phyloP scores from a whole-genome alignment of 2,329 filamentous ascomycete genomes.

The Fusarium redolens region DNA sequence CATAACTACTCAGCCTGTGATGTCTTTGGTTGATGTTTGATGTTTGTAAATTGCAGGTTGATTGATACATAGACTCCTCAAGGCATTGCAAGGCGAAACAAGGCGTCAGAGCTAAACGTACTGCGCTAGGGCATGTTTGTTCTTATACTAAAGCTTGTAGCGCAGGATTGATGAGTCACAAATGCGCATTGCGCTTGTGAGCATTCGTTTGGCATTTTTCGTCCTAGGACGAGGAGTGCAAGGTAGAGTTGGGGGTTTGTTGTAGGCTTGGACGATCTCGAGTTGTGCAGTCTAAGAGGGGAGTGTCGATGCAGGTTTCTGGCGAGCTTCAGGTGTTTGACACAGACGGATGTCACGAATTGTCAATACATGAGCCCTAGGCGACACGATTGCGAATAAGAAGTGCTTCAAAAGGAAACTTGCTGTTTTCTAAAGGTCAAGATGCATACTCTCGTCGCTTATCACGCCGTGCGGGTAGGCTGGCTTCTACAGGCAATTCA shows the following conservation, averaged over 20 bases:
- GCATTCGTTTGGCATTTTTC: background rate
- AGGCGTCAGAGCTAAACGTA: background rate
- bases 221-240: background rate
- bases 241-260: background rate
- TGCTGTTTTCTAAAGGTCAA: background rate
- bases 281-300: too few relatives aligned
- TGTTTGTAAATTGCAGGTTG: background rate
- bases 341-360: too few relatives aligned
- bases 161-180: background rate
- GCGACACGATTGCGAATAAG: too few relatives aligned
- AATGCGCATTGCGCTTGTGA: background rate
- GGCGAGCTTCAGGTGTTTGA: background rate
- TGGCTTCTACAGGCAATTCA: background rate
- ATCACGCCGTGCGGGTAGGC: background rate
- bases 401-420: background rate
- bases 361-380: background rate
- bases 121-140: background rate
- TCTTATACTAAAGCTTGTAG: background rate
- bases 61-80: background rate
- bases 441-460: background rate
- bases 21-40: background rate
- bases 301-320: background rate
- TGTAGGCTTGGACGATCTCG: background rate
- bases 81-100: background rate
- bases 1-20: background rate